Evolutionary conservation across 1,284 basidiomycete genomes (phyloP), one percentile per base, ranked within the genome.

Genomic region (Chondrostereum purpureum): DNA sequence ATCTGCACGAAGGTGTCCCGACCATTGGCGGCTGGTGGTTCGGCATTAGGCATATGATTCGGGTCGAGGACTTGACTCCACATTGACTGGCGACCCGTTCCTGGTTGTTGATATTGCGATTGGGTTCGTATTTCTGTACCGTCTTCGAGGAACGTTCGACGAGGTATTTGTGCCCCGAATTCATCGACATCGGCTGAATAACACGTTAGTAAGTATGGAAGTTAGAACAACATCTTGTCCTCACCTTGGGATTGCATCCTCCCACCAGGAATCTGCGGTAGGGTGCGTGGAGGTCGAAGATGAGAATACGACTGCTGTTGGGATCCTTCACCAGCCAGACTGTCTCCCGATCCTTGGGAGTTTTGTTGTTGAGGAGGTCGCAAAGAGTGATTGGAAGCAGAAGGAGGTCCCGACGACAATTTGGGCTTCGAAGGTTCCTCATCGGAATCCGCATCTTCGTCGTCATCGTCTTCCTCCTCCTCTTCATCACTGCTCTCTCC

Each of bases 61-160:
- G 85, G 73, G 46, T 92, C 86, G 53, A 93, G 80, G 42, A 88
- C 88, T 59, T 88, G 83, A 57, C 83, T 91, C 91, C 91, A 95
- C 42, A 92, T 77, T 46, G 62, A 77, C 49, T 84, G 83, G 41
- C 80, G 77, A 35, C 78, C 67, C 37, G 79, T 68, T 42, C 73
- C 71, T 21, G 72, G 73, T 35, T 65, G 62, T 27, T 77, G 73
- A 42, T 70, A 68, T 5, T 81, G 72, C 42, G 74, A 63, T 55
- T 78, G 77, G 19, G 69, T 67, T 13, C 73, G 66, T 22, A 70
- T 63, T 39, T 65, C 71, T 5, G 65, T 64, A 13, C 67, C 68
- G 42, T 76, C 72, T 22, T 73, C 68, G 43, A 67, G 64, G 56
- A 59, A 65, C 5, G 66, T 69, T 42, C 66, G 65, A 61, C 75